phyloP scores from a whole-genome alignment of 2,329 filamentous ascomycete species.

The Ploettnerulaceae sp. region DNA sequence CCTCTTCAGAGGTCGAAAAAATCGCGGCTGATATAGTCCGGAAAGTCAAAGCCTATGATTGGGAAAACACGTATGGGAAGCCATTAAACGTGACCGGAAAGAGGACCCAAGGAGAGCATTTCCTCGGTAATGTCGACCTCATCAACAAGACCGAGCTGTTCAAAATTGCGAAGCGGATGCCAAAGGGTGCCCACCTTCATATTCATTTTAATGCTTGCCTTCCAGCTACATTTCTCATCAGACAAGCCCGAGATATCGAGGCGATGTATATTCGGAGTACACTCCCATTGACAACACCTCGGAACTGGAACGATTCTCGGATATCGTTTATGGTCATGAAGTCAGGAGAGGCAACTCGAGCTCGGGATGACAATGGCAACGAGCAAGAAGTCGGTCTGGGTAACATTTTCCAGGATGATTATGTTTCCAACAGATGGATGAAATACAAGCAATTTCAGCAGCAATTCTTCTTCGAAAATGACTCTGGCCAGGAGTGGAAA shows the following conservation, averaged over 20 bases:
- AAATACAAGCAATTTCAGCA: conserved; percentile 41
- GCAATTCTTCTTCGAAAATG: conserved; percentile 32
- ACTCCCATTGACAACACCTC: conserved; percentile 39
- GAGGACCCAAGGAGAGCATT: conserved; percentile 46
- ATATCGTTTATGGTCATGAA: conserved; percentile 34
- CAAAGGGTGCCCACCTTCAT: conserved; percentile 69
- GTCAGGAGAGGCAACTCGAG: conserved; percentile 27
- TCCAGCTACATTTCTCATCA: conserved; percentile 54
- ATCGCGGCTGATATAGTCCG: conserved; percentile 28
- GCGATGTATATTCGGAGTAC: conserved; percentile 68
- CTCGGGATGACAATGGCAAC: conserved; percentile 21
- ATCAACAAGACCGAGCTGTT: conserved; percentile 55
- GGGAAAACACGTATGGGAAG: conserved; percentile 26
- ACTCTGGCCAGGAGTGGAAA: conserved; percentile 29
- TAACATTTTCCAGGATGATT: conserved; percentile 46
- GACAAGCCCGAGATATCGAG: conserved; percentile 47
- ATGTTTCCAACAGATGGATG: conserved; percentile 44
- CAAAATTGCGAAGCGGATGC: conserved; percentile 52
- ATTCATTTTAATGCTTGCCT: conserved; percentile 77
- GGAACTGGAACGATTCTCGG: conserved; percentile 23
- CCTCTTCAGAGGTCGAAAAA: conserved; percentile 28
- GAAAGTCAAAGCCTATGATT: conserved; percentile 30
- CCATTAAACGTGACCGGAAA: conserved; percentile 20
- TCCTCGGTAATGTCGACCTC: conserved; percentile 49
- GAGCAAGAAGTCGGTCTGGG: conserved; percentile 29